Evolutionary conservation across 2,329 filamentous ascomycete species (phyloP).

Genomic region (Cryphonectria japonica): DNA sequence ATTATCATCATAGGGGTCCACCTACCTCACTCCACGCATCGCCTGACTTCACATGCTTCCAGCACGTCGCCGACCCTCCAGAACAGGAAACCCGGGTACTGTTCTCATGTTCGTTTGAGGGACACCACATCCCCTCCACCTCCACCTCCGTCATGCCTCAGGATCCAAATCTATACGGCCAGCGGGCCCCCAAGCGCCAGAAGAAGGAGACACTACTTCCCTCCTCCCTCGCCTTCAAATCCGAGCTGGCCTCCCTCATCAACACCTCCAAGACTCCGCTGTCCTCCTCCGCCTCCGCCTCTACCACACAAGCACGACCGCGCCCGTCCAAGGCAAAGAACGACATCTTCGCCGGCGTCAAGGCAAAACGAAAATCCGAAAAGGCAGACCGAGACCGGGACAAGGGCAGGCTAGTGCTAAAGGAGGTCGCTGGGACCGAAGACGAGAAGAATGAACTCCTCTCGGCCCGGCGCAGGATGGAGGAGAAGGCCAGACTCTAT

Average conservation of each 20-base stretch:
- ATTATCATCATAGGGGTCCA: background rate
- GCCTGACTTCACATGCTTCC: constrained; percentile 23
- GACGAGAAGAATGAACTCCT: constrained; percentile 70
- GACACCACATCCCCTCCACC: background rate
- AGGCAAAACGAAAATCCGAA: constrained; percentile 53
- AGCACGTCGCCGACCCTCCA: constrained; percentile 3
- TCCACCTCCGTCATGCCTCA: constrained; percentile 54
- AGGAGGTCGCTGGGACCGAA: constrained; percentile 58
- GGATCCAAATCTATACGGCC: constrained; percentile 77
- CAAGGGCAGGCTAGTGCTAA: constrained; percentile 48
- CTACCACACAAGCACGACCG: constrained; percentile 51
- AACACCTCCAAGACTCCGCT: constrained; percentile 52
- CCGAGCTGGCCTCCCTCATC: constrained; percentile 83
- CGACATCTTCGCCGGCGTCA: constrained; percentile 65
- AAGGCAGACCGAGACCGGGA: constrained; percentile 64
- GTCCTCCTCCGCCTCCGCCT: constrained; percentile 40
- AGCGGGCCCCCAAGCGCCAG: constrained; percentile 69
- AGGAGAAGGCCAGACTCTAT: constrained; percentile 88
- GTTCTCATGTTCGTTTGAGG: background rate
- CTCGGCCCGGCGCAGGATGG: constrained; percentile 78
- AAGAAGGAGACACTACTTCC: constrained; percentile 72
- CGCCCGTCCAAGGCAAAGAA: constrained; percentile 63
- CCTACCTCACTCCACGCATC: constrained; percentile 16
- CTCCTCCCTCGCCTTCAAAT: constrained; percentile 81
- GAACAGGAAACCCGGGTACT: background rate